Percentiles rank a stretch among this genome's conserved stretches.
phyloP scores from a whole-genome alignment of 441 rosid genomes.

The Pelargonium fulgidum region DNA sequence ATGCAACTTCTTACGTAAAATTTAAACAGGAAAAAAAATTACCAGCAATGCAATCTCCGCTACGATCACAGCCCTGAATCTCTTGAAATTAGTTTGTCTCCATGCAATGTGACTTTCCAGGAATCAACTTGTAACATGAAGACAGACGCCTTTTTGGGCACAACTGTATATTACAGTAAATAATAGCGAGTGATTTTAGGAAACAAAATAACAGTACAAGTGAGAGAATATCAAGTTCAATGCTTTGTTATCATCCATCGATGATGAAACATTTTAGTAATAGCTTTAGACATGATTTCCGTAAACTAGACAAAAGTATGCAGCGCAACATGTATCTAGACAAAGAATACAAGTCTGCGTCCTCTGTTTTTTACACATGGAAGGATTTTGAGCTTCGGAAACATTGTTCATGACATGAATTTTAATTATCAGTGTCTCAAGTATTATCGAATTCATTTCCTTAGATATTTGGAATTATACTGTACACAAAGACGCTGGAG shows the following conservation, averaged over 20 bases:
- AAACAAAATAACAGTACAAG: neutral
- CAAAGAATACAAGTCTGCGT: too few relatives aligned
- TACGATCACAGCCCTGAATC: constrained; percentile 31
- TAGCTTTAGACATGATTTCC: too few relatives aligned
- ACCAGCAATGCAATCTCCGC: constrained; percentile 11
- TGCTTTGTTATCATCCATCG: neutral
- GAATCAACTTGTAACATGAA: constrained; percentile 63
- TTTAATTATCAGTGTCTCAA: too few relatives aligned
- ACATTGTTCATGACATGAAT: too few relatives aligned
- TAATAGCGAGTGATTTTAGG: neutral
- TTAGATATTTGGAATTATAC: too few relatives aligned
- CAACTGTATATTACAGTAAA: constrained; percentile 40
- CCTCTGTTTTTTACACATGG: too few relatives aligned
- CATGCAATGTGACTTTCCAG: constrained; percentile 71
- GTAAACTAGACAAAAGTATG: too few relatives aligned
- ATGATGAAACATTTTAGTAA: neutral
- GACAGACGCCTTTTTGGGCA: constrained; percentile 65
- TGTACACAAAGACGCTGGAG: too few relatives aligned
- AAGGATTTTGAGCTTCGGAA: too few relatives aligned
- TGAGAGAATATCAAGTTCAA: neutral
- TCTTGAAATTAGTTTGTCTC: constrained; percentile 71
- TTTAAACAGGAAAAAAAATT: neutral
- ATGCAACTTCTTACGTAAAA: neutral
- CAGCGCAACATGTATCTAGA: too few relatives aligned
- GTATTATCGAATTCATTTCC: too few relatives aligned